Conservation (phyloP, 805 yeast species). For the Priceomyces fermenticarens region DNA sequence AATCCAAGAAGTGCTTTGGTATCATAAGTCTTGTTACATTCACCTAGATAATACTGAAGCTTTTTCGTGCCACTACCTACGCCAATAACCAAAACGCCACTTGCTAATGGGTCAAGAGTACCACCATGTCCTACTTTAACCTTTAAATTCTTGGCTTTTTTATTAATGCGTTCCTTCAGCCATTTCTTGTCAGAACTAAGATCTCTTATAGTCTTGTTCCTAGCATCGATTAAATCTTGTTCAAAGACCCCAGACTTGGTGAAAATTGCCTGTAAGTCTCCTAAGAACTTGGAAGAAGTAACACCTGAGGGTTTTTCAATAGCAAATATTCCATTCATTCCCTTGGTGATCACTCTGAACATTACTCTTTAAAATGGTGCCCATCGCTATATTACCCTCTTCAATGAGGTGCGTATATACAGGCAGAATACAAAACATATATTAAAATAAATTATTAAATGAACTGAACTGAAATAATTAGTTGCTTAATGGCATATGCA, state of each 20-base stretch:
- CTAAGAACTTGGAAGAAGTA: constrained; percentile 72
- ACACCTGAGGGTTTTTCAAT: constrained; percentile 85
- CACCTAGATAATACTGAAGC: constrained; percentile 66
- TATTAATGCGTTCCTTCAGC: constrained; percentile 48
- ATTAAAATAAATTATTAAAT: not conserved
- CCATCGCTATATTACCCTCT: not conserved
- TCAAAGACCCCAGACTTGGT: constrained; percentile 58
- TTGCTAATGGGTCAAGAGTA: constrained; percentile 90
- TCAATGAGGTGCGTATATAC: not conserved
- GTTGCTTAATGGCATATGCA: not conserved
- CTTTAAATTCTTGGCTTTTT: constrained; percentile 50
- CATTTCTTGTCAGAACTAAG: constrained; percentile 35
- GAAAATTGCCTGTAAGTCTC: constrained; percentile 61
- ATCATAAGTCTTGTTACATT: constrained; percentile 75
- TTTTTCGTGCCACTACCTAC: constrained; percentile 89
- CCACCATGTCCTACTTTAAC: constrained; percentile 98
- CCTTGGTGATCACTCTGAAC: constrained; percentile 9
- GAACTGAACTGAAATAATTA: too few relatives aligned
- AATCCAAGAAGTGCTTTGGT: constrained; percentile 85
- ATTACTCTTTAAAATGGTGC: constrained; percentile 1
- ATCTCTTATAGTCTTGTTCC: constrained; percentile 41
- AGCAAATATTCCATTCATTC: constrained; percentile 92
- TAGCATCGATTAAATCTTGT: constrained; percentile 48
- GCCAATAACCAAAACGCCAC: constrained; percentile 91
- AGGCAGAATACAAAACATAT: not conserved